These are phyloP conservation scores for Aspergillus flavus DNA, from an alignment of 2,329 filamentous ascomycete genomes.

Conservation along the genomic window DNA sequence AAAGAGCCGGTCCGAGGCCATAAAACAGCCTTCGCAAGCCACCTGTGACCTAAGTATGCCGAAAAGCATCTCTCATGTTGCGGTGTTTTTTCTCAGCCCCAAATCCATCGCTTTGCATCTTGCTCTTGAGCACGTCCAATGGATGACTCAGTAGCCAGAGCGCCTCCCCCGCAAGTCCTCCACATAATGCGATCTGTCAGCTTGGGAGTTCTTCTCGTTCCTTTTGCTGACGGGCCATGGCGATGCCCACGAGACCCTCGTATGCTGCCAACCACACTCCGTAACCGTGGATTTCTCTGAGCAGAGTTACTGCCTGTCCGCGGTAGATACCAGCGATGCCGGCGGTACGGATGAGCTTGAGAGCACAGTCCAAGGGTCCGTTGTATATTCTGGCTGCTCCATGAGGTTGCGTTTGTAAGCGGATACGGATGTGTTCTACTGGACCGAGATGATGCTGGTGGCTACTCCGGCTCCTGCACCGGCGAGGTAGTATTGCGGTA, in stretches of 20 bases:
- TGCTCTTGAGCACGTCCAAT: slow-evolving; percentile 94
- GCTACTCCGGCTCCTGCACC: slow-evolving; percentile 88
- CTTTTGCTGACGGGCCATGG: slow-evolving; percentile 81
- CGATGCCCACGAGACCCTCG: slow-evolving; percentile 66
- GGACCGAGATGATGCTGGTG: slow-evolving; percentile 82
- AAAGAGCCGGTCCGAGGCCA: slow-evolving; percentile 83
- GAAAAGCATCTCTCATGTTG: slow-evolving; percentile 82
- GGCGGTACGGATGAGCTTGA: slow-evolving; percentile 69
- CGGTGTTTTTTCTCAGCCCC: slow-evolving; percentile 67
- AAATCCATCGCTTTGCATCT: slow-evolving; percentile 96
- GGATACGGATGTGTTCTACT: slow-evolving; percentile 93
- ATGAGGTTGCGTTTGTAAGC: slow-evolving; percentile 90
- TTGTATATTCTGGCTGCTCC: slow-evolving; percentile 70
- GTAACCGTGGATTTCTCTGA: slow-evolving; percentile 88
- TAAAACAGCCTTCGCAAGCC: slow-evolving; percentile 85
- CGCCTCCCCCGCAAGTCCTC: slow-evolving; percentile 87
- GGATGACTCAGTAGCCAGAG: slow-evolving; percentile 91
- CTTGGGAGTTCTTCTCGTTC: slow-evolving; percentile 73
- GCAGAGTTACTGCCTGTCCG: slow-evolving; percentile 78
- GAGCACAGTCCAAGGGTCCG: slow-evolving; percentile 83
- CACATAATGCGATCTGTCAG: slow-evolving; percentile 84
- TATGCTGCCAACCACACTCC: slow-evolving; percentile 87
- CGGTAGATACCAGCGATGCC: slow-evolving; percentile 77
- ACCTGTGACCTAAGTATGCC: slow-evolving; percentile 72
- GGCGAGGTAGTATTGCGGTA: slow-evolving; percentile 80